Base-by-base conservation (phyloP, 768 basidiomycete genomes). In the Hysterangium stoloniferum region DNA sequence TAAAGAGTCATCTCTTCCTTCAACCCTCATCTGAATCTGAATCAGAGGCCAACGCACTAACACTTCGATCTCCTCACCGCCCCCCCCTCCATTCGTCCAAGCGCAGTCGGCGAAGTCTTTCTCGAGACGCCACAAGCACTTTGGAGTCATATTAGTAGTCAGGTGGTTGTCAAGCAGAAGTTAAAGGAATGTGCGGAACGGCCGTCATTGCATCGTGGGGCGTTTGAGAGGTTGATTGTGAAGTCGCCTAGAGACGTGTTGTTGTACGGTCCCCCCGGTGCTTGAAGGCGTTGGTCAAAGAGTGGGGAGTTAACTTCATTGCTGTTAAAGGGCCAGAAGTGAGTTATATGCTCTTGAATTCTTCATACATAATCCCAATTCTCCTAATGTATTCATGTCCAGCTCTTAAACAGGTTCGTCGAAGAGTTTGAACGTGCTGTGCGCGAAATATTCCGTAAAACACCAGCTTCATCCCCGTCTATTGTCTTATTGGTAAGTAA, bases 301-400 rank as follows among this genome's bases (percentile, higher is more conserved):
- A 96, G 65, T 89, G 89, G 58, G 93, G 91, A 4, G 79, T 96
- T 51, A 97, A 97, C 64, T 96, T 97, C 64, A 77, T 99, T 34
- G 92, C 95, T 22, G 91, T 99, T 28, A 96, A 96, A 66, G 96
- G 96, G 0, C 93, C 96, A 1, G 96, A 99, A 78, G 95, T 88
- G 57, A 57, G 77, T 57, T 32, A 32, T 20, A 9, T 32, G 24
- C 48, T 41, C 33, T 29, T 22, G 27, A 45, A 12, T 38, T 48
- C 2, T 36, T 37, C 20, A 57, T 33, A 12, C 27, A n/a, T 27
- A 22, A 35, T 28, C 48, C 33, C 24, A 45, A 19, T 44, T 20
- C 27, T 20, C n/a, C 33, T 29, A 28, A 37, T 22, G 29, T 19
- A 5, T 6, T 1, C 9, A 8, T 51, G 42, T 38, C n/a, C 59